Base-by-base conservation (phyloP, 257 asterid genomes). In the Striga asiatica region DNA sequence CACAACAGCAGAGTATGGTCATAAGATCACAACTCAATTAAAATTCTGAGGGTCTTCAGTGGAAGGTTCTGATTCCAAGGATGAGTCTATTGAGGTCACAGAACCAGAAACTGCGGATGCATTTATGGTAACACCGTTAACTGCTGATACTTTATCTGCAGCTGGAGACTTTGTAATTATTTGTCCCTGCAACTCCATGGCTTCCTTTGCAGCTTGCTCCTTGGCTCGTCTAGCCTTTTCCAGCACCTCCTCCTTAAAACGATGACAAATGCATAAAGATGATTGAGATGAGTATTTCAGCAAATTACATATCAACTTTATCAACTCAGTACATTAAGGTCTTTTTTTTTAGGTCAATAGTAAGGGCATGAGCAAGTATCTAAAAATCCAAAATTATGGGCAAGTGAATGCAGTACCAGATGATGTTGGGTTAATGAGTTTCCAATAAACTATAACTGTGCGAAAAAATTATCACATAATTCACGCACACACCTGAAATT, bases 151-250 rank as follows among this genome's bases (percentile, higher is more conserved):
- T n/a, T 66, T 17, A 9, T 64, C 70, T 39, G 56, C 58, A 35
- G 65, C 37, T 8, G 43, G 14, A 5, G 82, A 21, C 64, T 64
- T 62, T 50, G 76, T 62, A 45, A 56, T 52, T 8, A 66, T n/a
- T n/a, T n/a, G 66, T 14, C 83, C 85, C 45, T 64, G 76, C 32
- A 78, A 70, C 51, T 73, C 85, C 73, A 67, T 48, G 5, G 85
- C 78, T 64, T 84, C 92, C 3, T 74, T 70, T 8, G 88, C 88
- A 34, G 92, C 92, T 63, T 75, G 71, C 59, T 77, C 85, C 62
- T 81, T 81, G 51, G 83, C 94, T 22, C 72, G 70, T 66, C 69
- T 66, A 20, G 94, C 94, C 63, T 80, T 84, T 71, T 79, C 82
- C 58, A 84, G 53, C 50, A 84, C 85, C 23, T 84, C 92, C 29